Conservation (phyloP, 805 yeast genomes). For the Yarrowia sp. region DNA sequence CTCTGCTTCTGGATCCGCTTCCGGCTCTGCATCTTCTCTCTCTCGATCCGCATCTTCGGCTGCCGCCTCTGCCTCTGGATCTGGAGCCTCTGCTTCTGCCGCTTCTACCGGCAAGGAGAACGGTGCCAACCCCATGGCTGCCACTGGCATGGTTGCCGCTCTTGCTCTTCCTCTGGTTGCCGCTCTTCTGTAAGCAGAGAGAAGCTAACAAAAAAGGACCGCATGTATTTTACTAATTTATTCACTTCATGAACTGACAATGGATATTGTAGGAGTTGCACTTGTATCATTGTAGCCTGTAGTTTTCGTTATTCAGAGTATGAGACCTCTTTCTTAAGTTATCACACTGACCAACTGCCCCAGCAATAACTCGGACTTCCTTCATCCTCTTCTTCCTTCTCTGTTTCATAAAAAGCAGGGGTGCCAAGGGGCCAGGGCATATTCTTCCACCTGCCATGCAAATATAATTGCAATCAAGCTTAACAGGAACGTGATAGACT, state of each 20-base stretch:
- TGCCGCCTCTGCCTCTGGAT: conserved; percentile 18
- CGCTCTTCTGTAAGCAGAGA: conserved; percentile 28
- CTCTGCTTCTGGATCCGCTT: conserved; percentile 3
- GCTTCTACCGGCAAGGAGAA: conserved; percentile 7
- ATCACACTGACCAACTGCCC: too few species aligned
- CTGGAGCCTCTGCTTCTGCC: conserved; percentile 1
- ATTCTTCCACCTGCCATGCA: not conserved
- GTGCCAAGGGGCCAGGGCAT: not conserved
- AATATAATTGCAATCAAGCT: not conserved
- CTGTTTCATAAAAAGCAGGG: conserved; percentile 3
- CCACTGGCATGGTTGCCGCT: conserved; percentile 30
- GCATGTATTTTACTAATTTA: conserved; percentile 25
- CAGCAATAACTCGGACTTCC: too few species aligned
- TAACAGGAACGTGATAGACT: not conserved
- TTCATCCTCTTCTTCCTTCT: too few species aligned
- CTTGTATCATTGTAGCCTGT: too few species aligned
- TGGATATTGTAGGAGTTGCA: not conserved
- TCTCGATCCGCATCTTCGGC: conserved; percentile 22
- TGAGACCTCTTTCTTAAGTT: too few species aligned
- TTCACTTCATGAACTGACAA: not conserved
- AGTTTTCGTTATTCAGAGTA: too few species aligned
- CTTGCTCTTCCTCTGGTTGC: conserved; percentile 38
- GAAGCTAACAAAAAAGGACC: not conserved
- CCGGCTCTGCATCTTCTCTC: conserved; percentile 13
- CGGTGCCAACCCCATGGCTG: conserved; percentile 20